Evolutionary conservation across 768 basidiomycete species (phyloP).

Genomic region (Brasilioporus rufonigricans): DNA sequence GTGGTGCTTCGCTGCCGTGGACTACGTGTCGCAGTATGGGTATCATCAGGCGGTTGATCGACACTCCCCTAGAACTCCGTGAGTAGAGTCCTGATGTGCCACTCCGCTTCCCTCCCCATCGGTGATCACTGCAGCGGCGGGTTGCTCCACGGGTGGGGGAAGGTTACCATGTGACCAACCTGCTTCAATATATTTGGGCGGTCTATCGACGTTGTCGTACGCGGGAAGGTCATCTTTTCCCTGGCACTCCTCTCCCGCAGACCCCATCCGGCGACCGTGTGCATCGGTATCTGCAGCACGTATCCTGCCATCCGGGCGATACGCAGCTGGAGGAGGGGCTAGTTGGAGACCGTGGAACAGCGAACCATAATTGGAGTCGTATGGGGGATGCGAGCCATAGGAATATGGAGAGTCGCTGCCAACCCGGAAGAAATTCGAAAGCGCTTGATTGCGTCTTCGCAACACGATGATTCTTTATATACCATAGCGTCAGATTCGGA

Average conservation of each 20-base stretch:
- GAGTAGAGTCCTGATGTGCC: neutral
- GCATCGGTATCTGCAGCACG: constrained; percentile 39
- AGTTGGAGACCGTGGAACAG: constrained; percentile 17
- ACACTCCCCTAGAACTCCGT: neutral
- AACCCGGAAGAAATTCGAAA: constrained; percentile 21
- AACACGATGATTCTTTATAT: constrained; percentile 19
- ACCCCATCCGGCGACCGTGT: constrained; percentile 37
- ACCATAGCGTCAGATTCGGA: constrained; percentile 1
- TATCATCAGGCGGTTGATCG: neutral
- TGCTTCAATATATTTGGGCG: constrained; percentile 43
- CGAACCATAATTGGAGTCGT: constrained; percentile 1
- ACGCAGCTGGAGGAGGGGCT: constrained; percentile 20
- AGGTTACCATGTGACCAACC: constrained; percentile 3
- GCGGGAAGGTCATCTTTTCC: constrained; percentile 50
- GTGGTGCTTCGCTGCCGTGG: neutral
- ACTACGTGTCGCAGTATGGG: neutral
- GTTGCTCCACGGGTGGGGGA: neutral
- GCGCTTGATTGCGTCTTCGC: constrained; percentile 20
- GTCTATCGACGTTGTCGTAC: constrained; percentile 44
- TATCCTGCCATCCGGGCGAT: constrained; percentile 23
- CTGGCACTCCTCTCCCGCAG: constrained; percentile 31
- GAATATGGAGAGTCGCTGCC: neutral
- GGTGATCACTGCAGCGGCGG: neutral
- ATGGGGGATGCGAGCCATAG: constrained; percentile 2
- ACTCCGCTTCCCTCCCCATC: constrained; percentile 2